These are phyloP conservation scores for Colletotrichum noveboracense DNA, from an alignment of 2,329 filamentous ascomycete genomes.

Conservation along the genomic window DNA sequence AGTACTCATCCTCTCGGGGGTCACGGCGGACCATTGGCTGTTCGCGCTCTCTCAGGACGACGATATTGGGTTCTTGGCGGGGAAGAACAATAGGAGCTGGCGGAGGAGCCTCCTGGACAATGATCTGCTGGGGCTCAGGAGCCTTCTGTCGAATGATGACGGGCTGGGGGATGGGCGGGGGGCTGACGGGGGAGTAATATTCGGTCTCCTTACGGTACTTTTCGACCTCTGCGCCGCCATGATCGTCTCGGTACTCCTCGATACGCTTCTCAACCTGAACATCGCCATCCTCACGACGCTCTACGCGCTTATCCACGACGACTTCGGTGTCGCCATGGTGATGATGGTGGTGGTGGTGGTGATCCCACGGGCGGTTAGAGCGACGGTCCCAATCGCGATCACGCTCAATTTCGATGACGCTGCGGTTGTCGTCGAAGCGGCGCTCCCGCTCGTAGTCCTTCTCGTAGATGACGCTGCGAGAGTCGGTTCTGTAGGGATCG, in stretches of 20 bases:
- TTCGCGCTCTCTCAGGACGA: conserved; percentile 50
- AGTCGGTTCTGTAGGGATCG: conserved; percentile 25
- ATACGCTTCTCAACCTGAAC: conserved; percentile 59
- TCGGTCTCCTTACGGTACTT: conserved; percentile 67
- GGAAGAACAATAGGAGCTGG: conserved; percentile 57
- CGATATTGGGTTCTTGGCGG: conserved; percentile 48
- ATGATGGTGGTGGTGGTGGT: conserved; percentile 24
- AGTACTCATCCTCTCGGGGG: conserved; percentile 54
- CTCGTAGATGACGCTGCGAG: conserved; percentile 35
- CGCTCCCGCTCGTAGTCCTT: conserved; percentile 34
- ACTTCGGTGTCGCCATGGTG: conserved; percentile 42
- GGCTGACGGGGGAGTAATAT: conserved; percentile 60
- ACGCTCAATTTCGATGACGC: conserved; percentile 45
- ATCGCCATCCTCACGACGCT: conserved; percentile 53
- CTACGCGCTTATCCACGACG: conserved; percentile 45
- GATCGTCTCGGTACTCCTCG: conserved; percentile 54
- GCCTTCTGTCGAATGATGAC: conserved; percentile 63
- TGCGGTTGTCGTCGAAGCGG: conserved; percentile 19
- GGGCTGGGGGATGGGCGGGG: conserved; percentile 46
- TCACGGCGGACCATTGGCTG: conserved; percentile 38
- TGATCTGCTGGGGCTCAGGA: conserved; percentile 63
- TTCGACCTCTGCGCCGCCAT: conserved; percentile 56
- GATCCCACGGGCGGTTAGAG: conserved; percentile 34
- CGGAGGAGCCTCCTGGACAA: conserved; percentile 61
- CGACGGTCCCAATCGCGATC: conserved; percentile 36